phyloP scores from a whole-genome alignment of 2,329 filamentous ascomycete species.

The Alternaria rosae region DNA sequence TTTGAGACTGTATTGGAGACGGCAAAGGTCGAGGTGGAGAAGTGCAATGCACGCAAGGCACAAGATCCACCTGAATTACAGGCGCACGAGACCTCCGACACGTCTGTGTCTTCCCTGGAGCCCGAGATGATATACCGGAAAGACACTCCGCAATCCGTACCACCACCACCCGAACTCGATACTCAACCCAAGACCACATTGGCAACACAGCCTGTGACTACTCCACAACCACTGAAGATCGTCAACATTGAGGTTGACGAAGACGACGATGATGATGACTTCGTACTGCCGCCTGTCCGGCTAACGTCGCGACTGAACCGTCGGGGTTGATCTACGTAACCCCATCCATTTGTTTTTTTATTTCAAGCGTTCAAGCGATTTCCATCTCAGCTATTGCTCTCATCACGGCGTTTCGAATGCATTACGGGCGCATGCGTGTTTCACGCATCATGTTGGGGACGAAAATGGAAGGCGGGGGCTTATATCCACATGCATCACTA shows the following conservation, averaged over 20 bases:
- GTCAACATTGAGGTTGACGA: slow-evolving; percentile 49
- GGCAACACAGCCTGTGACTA: slow-evolving; percentile 7
- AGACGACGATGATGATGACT: slow-evolving; percentile 41
- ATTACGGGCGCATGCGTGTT: neutral
- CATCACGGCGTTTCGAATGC: slow-evolving; percentile 16
- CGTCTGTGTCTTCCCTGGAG: slow-evolving; percentile 24
- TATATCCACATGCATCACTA: neutral
- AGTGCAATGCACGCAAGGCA: slow-evolving; percentile 27
- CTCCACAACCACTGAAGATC: slow-evolving; percentile 23
- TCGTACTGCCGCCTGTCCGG: slow-evolving; percentile 48
- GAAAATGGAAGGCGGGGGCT: neutral
- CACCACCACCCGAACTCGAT: slow-evolving; percentile 11
- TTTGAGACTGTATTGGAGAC: slow-evolving; percentile 69
- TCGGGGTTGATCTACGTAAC: slow-evolving; percentile 13
- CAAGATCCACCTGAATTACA: slow-evolving; percentile 18
- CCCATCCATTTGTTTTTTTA: slow-evolving; percentile 10
- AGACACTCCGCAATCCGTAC: slow-evolving; percentile 22
- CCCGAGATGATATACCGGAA: slow-evolving; percentile 23
- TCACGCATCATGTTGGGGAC: slow-evolving; percentile 3
- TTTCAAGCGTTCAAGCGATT: slow-evolving; percentile 42
- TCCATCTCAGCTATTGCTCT: slow-evolving; percentile 18
- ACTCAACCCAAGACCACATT: slow-evolving; percentile 13
- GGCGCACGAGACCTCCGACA: slow-evolving; percentile 26
- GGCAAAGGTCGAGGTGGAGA: slow-evolving; percentile 56
- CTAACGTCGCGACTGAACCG: slow-evolving; percentile 41